Base-by-base conservation (phyloP, 148 eudicot species). In the Nyssa sinensis region DNA sequence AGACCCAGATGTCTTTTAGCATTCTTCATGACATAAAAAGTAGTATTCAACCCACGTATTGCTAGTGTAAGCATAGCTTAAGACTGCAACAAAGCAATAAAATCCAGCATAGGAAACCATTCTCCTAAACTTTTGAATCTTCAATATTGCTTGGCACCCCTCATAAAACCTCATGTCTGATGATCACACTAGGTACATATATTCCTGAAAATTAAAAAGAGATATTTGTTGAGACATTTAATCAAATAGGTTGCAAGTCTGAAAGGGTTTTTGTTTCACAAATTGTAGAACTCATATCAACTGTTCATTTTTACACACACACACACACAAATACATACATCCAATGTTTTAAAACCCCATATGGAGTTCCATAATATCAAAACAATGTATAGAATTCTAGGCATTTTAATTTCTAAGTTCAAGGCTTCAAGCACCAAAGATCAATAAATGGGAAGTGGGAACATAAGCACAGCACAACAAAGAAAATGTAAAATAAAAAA, bases 51-150 rank as follows among this genome's bases (percentile, higher is more conserved):
- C 90, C 82, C 77, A 92, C 97, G 97, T 93, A 66, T 93, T 93
- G 86, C 75, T 90, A 23, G 82, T 90, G 84, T 90, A 93, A 30
- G 77, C 91, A 61, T 86, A 93, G 84, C 75, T 84, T 66, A 93
- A 21, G 57, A 86, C 76, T 8, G 92, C 7, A 29, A 28, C 37
- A 74, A 93, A 90, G 77, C 82, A 75, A 82, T 74, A 93, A 71
- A 90, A 90, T 70, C 85, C 88, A 41, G 88, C 66, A 71, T 84
- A 87, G 1, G 86, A 81, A 34, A 90, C 86, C 4, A 83, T 31
- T 68, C 97, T 82, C 58, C 97, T 83, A 41, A 93, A 90, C 78
- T 84, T 93, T 83, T 90, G 98, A 61, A 93, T 89, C 83, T 90
- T 93, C 78, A 93, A 73, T 67, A 93, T 83, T 62, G 90, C 96